Evolutionary conservation across 2,329 filamentous ascomycete species (phyloP), one percentile per base, ranked within the genome.

Genomic region (Stagonosporopsis cucurbitacearum): DNA sequence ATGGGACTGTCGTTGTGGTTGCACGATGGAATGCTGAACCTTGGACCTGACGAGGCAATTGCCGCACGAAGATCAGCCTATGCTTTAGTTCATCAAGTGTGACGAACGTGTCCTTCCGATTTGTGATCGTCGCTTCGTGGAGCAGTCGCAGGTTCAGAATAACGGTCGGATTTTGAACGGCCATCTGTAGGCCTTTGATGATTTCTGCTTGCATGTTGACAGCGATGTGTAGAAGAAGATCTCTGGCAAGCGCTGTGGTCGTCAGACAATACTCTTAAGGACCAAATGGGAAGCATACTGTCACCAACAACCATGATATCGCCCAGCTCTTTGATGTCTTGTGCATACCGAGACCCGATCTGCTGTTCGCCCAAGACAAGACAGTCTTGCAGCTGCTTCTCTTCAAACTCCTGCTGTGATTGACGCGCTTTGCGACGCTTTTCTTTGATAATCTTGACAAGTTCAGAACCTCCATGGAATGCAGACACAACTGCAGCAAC

Each of bases 401-500:
- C 72, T 35, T 76, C 67, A 40, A 72, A 71, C 17, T 72, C 65
- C 44, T 68, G 59, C 41, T 68, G 67, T 46, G 62, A 59, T 12
- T 59, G 46, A 25, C 64, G 64, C 30, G 66, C 50, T 48, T 74
- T 75, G 41, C 67, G 65, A 25, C 68, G 69, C 43, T 70, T 71
- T 54, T 73, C 69, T 57, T 72, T 72, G 57, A 78, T 66, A 19
- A 67, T 63, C 39, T 72, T 67, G 26, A 75, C 61, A 44, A 78
- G 62, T 25, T 78, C 75, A 26, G 75, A 72, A 15, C 70, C 76
- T n/a, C 68, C 73, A 57, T 78, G 75, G 59, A 79, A 79, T 7
- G 77, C 76, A 11, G 73, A 75, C 8, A 78, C 67, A 11, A 79
- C 72, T 8, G 77, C 75, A n/a, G 74, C 66, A n/a, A 79, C 75